Evolutionary conservation across 768 basidiomycete genomes (phyloP).

Genomic region (Pleurotus ostreatus): DNA sequence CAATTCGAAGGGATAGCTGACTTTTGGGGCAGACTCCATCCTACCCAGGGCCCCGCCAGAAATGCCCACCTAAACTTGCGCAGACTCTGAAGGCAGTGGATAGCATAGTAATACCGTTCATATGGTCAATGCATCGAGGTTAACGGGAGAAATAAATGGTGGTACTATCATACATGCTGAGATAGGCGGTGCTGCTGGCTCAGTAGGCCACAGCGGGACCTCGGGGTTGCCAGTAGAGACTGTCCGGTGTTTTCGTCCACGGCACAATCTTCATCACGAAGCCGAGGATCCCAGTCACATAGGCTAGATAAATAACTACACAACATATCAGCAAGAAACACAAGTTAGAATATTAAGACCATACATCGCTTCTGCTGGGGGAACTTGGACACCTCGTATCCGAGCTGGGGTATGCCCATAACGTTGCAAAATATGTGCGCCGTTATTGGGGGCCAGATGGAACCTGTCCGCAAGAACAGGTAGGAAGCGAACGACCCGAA

Average conservation of each 20-base stretch:
- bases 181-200: not conserved
- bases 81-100: too few relatives aligned
- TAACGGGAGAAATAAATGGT: too few relatives aligned
- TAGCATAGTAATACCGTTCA: too few relatives aligned
- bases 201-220: not conserved
- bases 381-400: slow-evolving; percentile 48
- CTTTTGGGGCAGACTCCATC: too few relatives aligned
- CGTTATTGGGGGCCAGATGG: slow-evolving; percentile 69
- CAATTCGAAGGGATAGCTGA: too few relatives aligned
- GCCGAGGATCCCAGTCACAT: slow-evolving; percentile 54
- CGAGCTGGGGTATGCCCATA: slow-evolving; percentile 83
- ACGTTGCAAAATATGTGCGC: slow-evolving; percentile 92
- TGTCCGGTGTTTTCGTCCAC: slow-evolving; percentile 41
- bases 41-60: too few relatives aligned
- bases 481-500: slow-evolving; percentile 89
- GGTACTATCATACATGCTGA: too few relatives aligned
- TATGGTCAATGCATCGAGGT: too few relatives aligned
- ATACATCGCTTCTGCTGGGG: slow-evolving; percentile 49
- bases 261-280: slow-evolving; percentile 51
- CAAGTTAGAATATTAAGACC: slow-evolving; percentile 20
- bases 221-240: slow-evolving; percentile 37
- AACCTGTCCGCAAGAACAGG: slow-evolving; percentile 83
- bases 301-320: slow-evolving; percentile 51
- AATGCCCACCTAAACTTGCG: too few relatives aligned
- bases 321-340: slow-evolving; percentile 7